Percentiles rank a stretch among this genome's conserved stretches.
phyloP scores from a whole-genome alignment of 495 filamentous ascomycete species.

The Penicillium riverlandense region DNA sequence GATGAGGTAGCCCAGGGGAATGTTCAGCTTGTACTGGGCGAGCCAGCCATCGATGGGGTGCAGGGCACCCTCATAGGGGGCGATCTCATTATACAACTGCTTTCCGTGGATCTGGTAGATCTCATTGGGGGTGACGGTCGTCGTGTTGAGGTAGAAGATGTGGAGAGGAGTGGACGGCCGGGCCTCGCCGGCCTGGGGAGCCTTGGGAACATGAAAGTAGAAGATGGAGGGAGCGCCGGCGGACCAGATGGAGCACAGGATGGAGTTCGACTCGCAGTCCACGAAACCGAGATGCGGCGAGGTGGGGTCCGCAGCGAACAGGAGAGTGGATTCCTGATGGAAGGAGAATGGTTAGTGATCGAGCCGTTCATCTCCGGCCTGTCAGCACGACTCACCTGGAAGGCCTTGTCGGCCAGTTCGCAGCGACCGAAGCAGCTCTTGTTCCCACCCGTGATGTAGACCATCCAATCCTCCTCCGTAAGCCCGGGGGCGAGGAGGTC shows the following conservation, averaged over 20 bases:
- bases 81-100: slow-evolving; percentile 47
- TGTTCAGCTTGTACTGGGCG: slow-evolving; percentile 53
- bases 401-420: slow-evolving; percentile 43
- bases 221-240: slow-evolving; percentile 63
- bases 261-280: slow-evolving; percentile 70
- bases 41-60: slow-evolving; percentile 75
- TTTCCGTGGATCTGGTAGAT: slow-evolving; percentile 57
- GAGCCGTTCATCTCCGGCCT: too few species aligned
- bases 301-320: slow-evolving; percentile 58
- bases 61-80: slow-evolving; percentile 62
- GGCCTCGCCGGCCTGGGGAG: slow-evolving; percentile 31
- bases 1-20: slow-evolving; percentile 64
- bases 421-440: slow-evolving; percentile 75
- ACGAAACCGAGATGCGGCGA: slow-evolving; percentile 64
- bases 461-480: slow-evolving; percentile 69
- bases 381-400: slow-evolving; percentile 39
- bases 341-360: neutral
- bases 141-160: slow-evolving; percentile 56
- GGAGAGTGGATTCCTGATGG: slow-evolving; percentile 54
- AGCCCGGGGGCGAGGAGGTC: slow-evolving; percentile 55
- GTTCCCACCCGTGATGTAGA: slow-evolving; percentile 77
- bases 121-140: slow-evolving; percentile 54
- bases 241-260: slow-evolving; percentile 80
- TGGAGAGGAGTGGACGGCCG: slow-evolving; percentile 41
- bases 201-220: slow-evolving; percentile 65